Conservation (phyloP, 2,329 filamentous ascomycete genomes). For the Neonectria ditissima region DNA sequence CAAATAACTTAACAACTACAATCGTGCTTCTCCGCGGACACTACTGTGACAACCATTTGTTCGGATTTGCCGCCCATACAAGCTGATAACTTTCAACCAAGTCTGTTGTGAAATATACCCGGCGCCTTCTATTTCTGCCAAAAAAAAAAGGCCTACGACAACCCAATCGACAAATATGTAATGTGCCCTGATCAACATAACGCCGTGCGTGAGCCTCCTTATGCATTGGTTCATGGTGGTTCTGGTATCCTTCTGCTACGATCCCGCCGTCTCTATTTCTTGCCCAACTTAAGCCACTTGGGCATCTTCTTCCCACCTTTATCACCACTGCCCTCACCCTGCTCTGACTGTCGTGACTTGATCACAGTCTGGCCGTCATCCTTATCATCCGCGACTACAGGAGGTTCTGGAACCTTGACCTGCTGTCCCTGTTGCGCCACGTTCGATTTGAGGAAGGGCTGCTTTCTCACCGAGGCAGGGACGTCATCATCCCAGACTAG, state of each 20-base stretch:
- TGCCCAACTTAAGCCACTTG: constrained; percentile 81
- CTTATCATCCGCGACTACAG: constrained; percentile 56
- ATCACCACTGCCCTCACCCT: constrained; percentile 53
- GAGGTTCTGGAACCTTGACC: constrained; percentile 72
- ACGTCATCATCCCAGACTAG: constrained; percentile 79
- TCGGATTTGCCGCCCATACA: neutral
- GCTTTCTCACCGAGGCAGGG: constrained; percentile 64
- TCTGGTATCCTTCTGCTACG: neutral
- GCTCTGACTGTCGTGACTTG: constrained; percentile 48
- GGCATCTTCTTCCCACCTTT: constrained; percentile 80
- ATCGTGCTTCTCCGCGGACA: constrained; percentile 23
- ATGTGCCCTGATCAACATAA: constrained; percentile 19
- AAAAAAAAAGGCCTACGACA: neutral
- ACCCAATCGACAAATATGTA: constrained; percentile 2
- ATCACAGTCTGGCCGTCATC: constrained; percentile 38
- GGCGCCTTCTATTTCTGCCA: constrained; percentile 18
- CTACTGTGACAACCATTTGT: constrained; percentile 2
- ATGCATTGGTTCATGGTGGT: constrained; percentile 17
- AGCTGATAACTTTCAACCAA: neutral
- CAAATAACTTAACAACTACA: constrained; percentile 42
- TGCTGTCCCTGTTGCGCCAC: constrained; percentile 73
- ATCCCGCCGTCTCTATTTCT: constrained; percentile 62
- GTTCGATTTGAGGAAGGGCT: constrained; percentile 68
- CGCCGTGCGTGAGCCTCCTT: constrained; percentile 27
- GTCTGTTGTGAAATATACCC: constrained; percentile 4